phyloP scores from a whole-genome alignment of 139 green algal genomes.

The Chlorella sorokiniana region DNA sequence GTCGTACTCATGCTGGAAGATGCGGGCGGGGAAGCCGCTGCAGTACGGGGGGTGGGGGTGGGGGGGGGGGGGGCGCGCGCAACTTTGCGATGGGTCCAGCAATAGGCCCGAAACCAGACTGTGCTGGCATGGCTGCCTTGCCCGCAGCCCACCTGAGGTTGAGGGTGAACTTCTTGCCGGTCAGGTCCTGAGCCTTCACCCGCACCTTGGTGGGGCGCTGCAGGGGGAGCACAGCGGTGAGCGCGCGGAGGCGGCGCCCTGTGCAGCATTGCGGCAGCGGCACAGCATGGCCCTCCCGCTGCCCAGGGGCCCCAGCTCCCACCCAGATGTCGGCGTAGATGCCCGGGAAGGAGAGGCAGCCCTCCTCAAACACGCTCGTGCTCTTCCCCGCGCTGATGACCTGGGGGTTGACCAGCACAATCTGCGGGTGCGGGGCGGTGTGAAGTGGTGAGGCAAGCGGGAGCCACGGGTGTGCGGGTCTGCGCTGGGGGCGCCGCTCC shows the following conservation, averaged over 20 bases:
- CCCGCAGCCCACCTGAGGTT: background rate
- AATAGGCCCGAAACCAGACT: background rate
- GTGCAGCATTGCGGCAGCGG: too few relatives aligned
- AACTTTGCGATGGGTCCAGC: too few relatives aligned
- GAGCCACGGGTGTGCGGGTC: background rate
- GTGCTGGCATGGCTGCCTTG: background rate
- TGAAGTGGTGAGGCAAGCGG: background rate
- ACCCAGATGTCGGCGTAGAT: slow-evolving; percentile 82
- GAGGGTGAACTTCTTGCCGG: slow-evolving; percentile 68
- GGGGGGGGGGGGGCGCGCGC: background rate
- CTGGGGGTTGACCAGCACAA: slow-evolving; percentile 93
- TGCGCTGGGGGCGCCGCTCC: too few relatives aligned
- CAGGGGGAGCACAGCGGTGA: background rate
- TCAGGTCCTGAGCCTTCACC: slow-evolving; percentile 86
- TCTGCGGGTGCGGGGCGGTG: slow-evolving; percentile 59
- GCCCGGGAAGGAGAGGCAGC: slow-evolving; percentile 87
- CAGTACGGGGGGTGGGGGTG: background rate
- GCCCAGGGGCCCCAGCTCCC: background rate
- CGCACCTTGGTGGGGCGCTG: slow-evolving; percentile 75
- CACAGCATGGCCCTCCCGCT: too few relatives aligned
- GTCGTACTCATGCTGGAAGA: slow-evolving; percentile 99
- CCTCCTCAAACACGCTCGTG: slow-evolving; percentile 73
- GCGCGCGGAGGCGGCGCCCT: background rate
- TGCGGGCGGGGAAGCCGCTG: slow-evolving; percentile 80
- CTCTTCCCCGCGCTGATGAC: slow-evolving; percentile 71